Conservation (phyloP, 768 basidiomycete species). For the Gelatoporia subvermispora region DNA sequence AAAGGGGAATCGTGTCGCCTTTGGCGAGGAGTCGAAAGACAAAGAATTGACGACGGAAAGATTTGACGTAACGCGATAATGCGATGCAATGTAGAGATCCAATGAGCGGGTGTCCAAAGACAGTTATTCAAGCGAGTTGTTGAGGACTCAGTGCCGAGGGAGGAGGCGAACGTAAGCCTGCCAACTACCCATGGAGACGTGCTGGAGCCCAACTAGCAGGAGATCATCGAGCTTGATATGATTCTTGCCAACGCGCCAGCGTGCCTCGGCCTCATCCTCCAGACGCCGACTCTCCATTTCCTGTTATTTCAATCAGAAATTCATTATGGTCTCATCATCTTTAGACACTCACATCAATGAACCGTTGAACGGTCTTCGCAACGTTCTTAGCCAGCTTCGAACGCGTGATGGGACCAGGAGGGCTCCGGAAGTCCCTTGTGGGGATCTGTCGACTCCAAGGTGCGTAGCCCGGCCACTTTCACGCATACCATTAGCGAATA, state of each 20-base stretch:
- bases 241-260: slow-evolving; percentile 56
- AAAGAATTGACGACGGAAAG: no score
- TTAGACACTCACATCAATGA: slow-evolving; percentile 46
- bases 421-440: slow-evolving; percentile 74
- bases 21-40: no score
- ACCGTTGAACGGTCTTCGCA: slow-evolving; percentile 69
- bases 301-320: slow-evolving; percentile 26
- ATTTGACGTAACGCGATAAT: background rate
- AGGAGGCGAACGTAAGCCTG: slow-evolving; percentile 67
- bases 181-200: slow-evolving; percentile 81
- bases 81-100: no score
- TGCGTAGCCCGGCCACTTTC: slow-evolving; percentile 75
- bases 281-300: slow-evolving; percentile 43
- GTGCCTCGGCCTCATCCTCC: slow-evolving; percentile 58
- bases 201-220: slow-evolving; percentile 73
- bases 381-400: slow-evolving; percentile 77
- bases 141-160: background rate
- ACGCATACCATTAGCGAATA: slow-evolving; percentile 2
- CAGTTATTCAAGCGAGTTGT: background rate
- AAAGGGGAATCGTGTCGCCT: no score
- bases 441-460: slow-evolving; percentile 81
- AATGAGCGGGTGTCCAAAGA: background rate
- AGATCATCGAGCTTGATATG: slow-evolving; percentile 63
- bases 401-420: slow-evolving; percentile 71
- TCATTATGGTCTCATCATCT: background rate